Conservation (phyloP, 2,329 filamentous ascomycete genomes). For the Neofusicoccum parvum region DNA sequence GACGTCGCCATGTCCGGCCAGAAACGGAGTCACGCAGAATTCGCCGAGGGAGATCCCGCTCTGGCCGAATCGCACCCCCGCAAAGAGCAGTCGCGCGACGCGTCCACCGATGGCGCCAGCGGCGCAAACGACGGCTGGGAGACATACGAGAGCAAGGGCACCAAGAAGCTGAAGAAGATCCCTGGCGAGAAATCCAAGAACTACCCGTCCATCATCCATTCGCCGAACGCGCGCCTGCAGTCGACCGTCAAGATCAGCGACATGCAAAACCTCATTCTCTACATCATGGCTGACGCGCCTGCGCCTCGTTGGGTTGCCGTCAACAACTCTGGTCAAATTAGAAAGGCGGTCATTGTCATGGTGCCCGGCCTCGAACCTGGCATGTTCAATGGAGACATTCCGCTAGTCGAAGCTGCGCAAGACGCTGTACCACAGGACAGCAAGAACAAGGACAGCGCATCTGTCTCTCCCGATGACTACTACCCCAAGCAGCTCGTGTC, state of each 20-base stretch:
- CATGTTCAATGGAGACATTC: conserved; percentile 73
- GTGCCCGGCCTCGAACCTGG: conserved; percentile 86
- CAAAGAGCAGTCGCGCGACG: not conserved
- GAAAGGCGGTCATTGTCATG: conserved; percentile 86
- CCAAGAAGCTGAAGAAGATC: conserved; percentile 30
- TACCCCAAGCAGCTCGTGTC: conserved; percentile 49
- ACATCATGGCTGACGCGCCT: conserved; percentile 60
- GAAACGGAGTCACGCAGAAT: conserved; percentile 19
- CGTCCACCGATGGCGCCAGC: conserved; percentile 1
- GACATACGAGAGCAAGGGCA: conserved; percentile 25
- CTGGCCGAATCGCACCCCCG: not conserved
- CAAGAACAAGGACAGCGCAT: conserved; percentile 32
- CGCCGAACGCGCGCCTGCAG: conserved; percentile 55
- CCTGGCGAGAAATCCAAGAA: conserved; percentile 46
- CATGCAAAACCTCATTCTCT: conserved; percentile 60
- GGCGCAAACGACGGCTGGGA: conserved; percentile 31
- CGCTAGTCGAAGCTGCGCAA: conserved; percentile 27
- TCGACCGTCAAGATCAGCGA: conserved; percentile 60
- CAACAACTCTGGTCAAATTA: conserved; percentile 57
- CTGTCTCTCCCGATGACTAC: conserved; percentile 52
- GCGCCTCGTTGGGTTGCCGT: conserved; percentile 67
- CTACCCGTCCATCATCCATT: conserved; percentile 57
- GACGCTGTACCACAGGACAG: conserved; percentile 25
- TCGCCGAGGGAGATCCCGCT: conserved; percentile 2
- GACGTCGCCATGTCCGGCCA: conserved; percentile 9